These are phyloP conservation scores for Penicillium frequentans DNA, from an alignment of 2,329 filamentous ascomycete genomes.

Conservation along the genomic window DNA sequence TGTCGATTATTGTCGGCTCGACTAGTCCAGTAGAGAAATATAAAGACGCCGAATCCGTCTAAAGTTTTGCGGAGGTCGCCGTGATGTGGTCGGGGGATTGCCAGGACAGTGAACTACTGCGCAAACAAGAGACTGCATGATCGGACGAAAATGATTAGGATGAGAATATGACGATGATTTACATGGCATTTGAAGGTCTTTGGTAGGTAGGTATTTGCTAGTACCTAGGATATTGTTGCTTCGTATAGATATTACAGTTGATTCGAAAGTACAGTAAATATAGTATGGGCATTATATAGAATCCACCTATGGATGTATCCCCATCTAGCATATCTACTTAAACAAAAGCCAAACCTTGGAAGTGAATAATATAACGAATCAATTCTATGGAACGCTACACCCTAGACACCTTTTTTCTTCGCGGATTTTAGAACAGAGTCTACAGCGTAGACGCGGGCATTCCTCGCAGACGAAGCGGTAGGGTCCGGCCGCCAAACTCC, in stretches of 20 bases:
- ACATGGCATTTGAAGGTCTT: too few species aligned
- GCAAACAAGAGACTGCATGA: slow-evolving; percentile 8
- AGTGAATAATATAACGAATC: too few species aligned
- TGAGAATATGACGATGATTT: not conserved
- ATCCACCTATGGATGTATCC: too few species aligned
- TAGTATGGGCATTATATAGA: too few species aligned
- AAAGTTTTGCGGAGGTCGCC: slow-evolving; percentile 16
- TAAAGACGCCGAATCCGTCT: not conserved
- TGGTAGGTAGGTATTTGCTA: too few species aligned
- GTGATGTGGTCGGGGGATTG: not conserved
- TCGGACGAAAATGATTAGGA: not conserved
- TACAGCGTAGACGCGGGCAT: slow-evolving; percentile 14
- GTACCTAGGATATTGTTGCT: too few species aligned
- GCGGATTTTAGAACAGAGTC: slow-evolving; percentile 3
- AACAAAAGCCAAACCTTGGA: too few species aligned
- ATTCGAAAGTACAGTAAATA: too few species aligned
- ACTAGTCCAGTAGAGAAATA: slow-evolving; percentile 9
- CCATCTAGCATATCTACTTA: too few species aligned
- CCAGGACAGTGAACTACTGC: slow-evolving; percentile 11
- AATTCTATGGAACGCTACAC: not conserved
- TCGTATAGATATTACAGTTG: too few species aligned
- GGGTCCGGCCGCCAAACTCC: slow-evolving; percentile 17
- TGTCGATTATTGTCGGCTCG: slow-evolving; percentile 12
- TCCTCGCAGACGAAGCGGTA: slow-evolving; percentile 3
- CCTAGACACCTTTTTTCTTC: not conserved